Base-by-base conservation (phyloP, 2,329 filamentous ascomycete genomes). In the Diaporthe velutina region DNA sequence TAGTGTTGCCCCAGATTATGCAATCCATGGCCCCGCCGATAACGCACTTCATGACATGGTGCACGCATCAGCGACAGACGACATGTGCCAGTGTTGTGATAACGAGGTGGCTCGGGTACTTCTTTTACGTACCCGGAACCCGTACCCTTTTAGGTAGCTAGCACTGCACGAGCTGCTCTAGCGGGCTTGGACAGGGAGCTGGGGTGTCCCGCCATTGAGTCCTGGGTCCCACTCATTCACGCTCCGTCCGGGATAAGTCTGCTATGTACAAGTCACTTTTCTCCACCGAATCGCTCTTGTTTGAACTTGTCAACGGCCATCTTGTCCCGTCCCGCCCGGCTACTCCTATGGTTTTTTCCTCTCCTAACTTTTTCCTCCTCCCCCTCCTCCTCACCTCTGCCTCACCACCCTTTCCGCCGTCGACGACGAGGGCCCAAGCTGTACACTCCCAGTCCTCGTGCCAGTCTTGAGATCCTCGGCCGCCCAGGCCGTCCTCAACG, bases 191-290 rank as follows among this genome's bases (percentile, higher is more conserved):
- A 35, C 45, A 52, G 61, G 61, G 61, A 67, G n/a, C 45, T 38
- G 30, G 64, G n/a, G 33, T 68, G 33, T 54, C 33, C 64, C 64
- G 64, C 64, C 64, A 68, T 68, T 68, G 64, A 68, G 48, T 68
- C 48, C 33, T 40, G 25, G 64, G 64, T 67, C 33, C 61, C 64
- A 68, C 64, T 54, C 48, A 67, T 40, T 54, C 64, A 54, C n/a
- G n/a, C 6, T 40, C n/a, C 30, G 45, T 15, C 48, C 48, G 17
- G 64, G 33, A 52, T 68, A 68, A 40, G 45, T 67, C 45, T 67
- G 64, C 64, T 35, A 38, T 68, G 64, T 68, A 54, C 48, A 68
- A 54, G 48, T 68, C 64, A 68, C 64, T 68, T 54, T 68, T 54
- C 64, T 68, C 64, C 64, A 68, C 64, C 48, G 25, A 25, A 40